Evolutionary conservation across 371 early-diverging fungal genomes (phyloP).

Genomic region (Lichtheimia corymbifera): DNA sequence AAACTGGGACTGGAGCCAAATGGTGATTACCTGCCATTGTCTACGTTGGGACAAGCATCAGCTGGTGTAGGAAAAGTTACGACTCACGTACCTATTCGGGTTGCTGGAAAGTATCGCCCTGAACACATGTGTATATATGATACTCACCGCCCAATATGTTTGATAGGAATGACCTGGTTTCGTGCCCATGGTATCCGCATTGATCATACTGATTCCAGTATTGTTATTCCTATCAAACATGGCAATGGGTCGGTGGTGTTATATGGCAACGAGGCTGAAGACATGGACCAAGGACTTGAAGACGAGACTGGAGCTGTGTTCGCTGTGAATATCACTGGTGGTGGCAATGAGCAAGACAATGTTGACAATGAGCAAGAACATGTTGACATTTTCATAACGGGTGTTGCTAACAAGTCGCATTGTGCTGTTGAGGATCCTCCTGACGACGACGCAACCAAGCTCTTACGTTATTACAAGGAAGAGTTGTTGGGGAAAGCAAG

Average conservation of each 20-base stretch:
- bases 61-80: slow-evolving; percentile 6
- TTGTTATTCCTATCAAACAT: background rate
- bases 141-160: background rate
- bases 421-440: too few relatives aligned
- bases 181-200: background rate
- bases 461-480: too few relatives aligned
- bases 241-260: background rate
- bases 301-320: too few relatives aligned
- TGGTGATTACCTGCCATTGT: background rate
- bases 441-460: too few relatives aligned
- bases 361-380: too few relatives aligned
- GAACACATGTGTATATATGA: slow-evolving; percentile 16
- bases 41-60: slow-evolving; percentile 7
- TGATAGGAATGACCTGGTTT: slow-evolving; percentile 6
- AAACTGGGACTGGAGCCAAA: background rate
- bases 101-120: slow-evolving; percentile 13
- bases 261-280: background rate
- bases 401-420: too few relatives aligned
- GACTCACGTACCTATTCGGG: slow-evolving; percentile 10
- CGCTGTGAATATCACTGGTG: too few relatives aligned
- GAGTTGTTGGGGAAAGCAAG: too few relatives aligned
- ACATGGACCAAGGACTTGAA: too few relatives aligned
- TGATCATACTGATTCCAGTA: background rate
- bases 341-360: too few relatives aligned
- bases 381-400: too few relatives aligned